A percentile compares a stretch with the other conserved stretches of the same genome.
These are phyloP conservation scores for Fusarium sp. DNA, from an alignment of 2,329 filamentous ascomycete species.

Conservation along the genomic window DNA sequence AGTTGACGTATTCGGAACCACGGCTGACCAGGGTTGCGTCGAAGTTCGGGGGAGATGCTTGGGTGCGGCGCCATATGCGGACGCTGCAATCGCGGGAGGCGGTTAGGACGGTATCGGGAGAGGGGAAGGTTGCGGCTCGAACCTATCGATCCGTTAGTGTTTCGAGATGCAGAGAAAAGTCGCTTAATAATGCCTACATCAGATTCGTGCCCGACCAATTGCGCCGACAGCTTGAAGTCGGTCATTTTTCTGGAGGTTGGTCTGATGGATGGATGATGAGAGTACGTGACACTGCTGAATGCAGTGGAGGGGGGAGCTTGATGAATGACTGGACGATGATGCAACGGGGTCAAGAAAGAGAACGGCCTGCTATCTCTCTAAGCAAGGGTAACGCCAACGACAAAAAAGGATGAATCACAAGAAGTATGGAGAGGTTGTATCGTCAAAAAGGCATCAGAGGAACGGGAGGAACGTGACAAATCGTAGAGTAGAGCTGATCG, in stretches of 20 bases:
- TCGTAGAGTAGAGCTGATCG: not conserved
- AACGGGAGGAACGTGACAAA: slow-evolving; percentile 18
- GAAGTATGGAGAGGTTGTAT: not conserved
- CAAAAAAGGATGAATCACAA: slow-evolving; percentile 8
- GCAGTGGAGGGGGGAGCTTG: slow-evolving; percentile 20
- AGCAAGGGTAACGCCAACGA: not conserved
- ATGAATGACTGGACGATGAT: slow-evolving; percentile 5
- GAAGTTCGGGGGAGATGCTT: slow-evolving; percentile 73
- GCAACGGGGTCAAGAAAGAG: slow-evolving; percentile 10
- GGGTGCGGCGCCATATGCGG: slow-evolving; percentile 80
- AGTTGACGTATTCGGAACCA: slow-evolving; percentile 88
- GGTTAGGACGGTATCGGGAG: slow-evolving; percentile 76
- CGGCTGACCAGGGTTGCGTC: slow-evolving; percentile 82
- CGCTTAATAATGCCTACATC: slow-evolving; percentile 71
- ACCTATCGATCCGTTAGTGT: slow-evolving; percentile 66
- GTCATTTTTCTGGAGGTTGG: slow-evolving; percentile 56
- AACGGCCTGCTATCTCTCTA: slow-evolving; percentile 21
- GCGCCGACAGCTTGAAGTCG: slow-evolving; percentile 93
- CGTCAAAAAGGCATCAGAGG: slow-evolving; percentile 1
- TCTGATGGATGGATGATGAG: slow-evolving; percentile 54
- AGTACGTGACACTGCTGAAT: slow-evolving; percentile 13
- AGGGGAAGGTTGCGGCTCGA: slow-evolving; percentile 82
- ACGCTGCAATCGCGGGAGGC: slow-evolving; percentile 93
- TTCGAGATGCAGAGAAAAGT: not conserved
- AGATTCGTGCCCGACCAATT: slow-evolving; percentile 87